Evolutionary conservation across 305 asterid genomes (phyloP).

Genomic region (Fraxinus latifolia): DNA sequence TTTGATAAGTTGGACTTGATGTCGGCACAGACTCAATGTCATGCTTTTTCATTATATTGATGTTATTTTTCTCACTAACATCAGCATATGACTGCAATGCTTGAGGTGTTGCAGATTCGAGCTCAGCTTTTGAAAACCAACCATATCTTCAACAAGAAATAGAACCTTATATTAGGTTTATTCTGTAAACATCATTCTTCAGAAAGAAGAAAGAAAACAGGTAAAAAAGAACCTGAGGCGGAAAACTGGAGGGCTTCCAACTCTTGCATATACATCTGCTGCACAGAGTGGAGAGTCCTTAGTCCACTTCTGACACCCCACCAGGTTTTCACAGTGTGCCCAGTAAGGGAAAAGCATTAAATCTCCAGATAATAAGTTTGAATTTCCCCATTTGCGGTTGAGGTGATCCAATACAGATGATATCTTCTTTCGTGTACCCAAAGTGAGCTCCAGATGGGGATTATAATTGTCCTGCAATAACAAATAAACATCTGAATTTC

Average conservation of each 20-base stretch:
- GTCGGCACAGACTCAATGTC: slow-evolving; percentile 23
- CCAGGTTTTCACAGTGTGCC: slow-evolving; percentile 58
- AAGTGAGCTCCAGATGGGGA: slow-evolving; percentile 87
- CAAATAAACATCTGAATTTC: slow-evolving; percentile 8
- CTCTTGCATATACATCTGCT: slow-evolving; percentile 63
- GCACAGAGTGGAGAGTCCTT: slow-evolving; percentile 80
- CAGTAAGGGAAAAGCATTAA: slow-evolving; percentile 78
- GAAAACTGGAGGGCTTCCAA: slow-evolving; percentile 80
- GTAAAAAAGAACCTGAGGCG: slow-evolving; percentile 68
- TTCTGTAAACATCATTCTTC: slow-evolving; percentile 12
- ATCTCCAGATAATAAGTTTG: slow-evolving; percentile 52
- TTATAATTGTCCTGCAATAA: slow-evolving; percentile 70
- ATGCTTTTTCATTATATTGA: slow-evolving; percentile 31
- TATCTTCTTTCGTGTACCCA: slow-evolving; percentile 81
- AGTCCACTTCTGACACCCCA: slow-evolving; percentile 79
- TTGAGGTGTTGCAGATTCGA: slow-evolving; percentile 45
- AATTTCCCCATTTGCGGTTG: slow-evolving; percentile 84
- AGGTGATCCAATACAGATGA: slow-evolving; percentile 92
- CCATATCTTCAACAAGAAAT: slow-evolving; percentile 60
- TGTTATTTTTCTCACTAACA: slow-evolving; percentile 34
- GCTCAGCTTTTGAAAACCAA: slow-evolving; percentile 71
- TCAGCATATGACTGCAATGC: slow-evolving; percentile 37
- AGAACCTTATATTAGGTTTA: slow-evolving; percentile 20
- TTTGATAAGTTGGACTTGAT: slow-evolving; percentile 12
- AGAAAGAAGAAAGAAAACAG: background rate